A percentile compares a stretch with the other conserved stretches of the same genome.
Evolutionary conservation across 768 basidiomycete species (phyloP).

Genomic region (Calocybe gangraenosa): DNA sequence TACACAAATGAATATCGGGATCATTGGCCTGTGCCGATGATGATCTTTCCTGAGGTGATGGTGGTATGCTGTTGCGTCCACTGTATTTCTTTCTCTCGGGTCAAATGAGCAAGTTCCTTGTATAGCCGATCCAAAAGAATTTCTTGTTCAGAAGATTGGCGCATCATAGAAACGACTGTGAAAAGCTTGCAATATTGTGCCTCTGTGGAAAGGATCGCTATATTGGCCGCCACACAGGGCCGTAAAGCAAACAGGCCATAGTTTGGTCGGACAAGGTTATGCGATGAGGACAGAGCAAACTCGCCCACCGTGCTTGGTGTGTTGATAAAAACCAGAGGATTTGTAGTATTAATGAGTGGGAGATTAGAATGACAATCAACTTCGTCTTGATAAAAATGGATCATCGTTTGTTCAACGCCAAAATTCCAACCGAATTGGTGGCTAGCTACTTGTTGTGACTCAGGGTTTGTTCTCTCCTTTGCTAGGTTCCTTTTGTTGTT

Average conservation of each 20-base stretch:
- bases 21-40: not conserved
- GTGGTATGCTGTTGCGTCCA: not conserved
- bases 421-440: no score
- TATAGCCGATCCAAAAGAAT: not conserved
- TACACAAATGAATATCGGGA: not conserved
- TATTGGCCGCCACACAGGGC: constrained; percentile 1
- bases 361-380: constrained; percentile 1
- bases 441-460: not conserved
- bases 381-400: not conserved
- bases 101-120: not conserved
- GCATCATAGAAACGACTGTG: not conserved
- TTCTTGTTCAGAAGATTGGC: constrained; percentile 13
- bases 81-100: not conserved
- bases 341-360: not conserved
- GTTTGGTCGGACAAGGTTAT: constrained; percentile 1
- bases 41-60: not conserved
- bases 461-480: not conserved
- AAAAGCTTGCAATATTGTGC: constrained; percentile 7
- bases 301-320: constrained; percentile 7
- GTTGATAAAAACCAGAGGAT: constrained; percentile 14
- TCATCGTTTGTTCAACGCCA: not conserved
- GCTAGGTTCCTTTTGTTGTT: not conserved
- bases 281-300: constrained; percentile 1
- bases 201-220: constrained; percentile 8
- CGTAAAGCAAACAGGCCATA: constrained; percentile 6